Evolutionary conservation across 345 rosid species (phyloP), one percentile per base, ranked within the genome.

Genomic region (Eucalyptus leucophloia): DNA sequence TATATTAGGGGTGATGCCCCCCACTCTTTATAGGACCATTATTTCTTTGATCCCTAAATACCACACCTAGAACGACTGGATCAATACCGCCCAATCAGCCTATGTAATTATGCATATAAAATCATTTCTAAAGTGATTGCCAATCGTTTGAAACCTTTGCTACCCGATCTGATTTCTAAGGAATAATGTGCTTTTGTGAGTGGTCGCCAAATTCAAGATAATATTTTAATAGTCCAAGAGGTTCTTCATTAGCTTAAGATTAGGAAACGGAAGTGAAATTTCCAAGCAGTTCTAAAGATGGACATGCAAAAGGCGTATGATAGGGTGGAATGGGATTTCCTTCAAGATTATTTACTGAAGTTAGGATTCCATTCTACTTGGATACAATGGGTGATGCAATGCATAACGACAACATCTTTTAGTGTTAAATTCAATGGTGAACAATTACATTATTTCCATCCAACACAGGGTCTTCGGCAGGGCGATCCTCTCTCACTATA

Each of bases 381-480:
- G 62, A 11, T 56, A 4, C 3, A 11, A 1, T 56, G 62, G 62
- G 30, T 56, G 11, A 56, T 56, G 30, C 62, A 56, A 56, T 56
- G 3, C 5, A 11, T 56, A 23, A 9, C 0, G 12, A 24, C 13
- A 5, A 23, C 28, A 9, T 24, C 62, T 11, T 56, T 23, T 10
- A 24, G 30, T 24, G 30, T 56, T 26, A 24, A 24, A 56, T 24
- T 56, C 12, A 56, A 56, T 56, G 62, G 62, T 3, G 1, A 56
- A 24, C 30, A 4, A 8, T 23, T 56, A 56, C 30, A 26, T 10
- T 56, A 56, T 24, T 56, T 56, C 30, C 12, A 56, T 9, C 30
- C 62, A 56, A 23, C 30, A 10, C 0, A 1, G 1, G 62, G 62
- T 4, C 26, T 56, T 23, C 0, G 62, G 6, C 3, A 56, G 1